These are phyloP conservation scores for Talaromyces sp. DNA, from an alignment of 2,329 filamentous ascomycete species.

Conservation along the genomic window DNA sequence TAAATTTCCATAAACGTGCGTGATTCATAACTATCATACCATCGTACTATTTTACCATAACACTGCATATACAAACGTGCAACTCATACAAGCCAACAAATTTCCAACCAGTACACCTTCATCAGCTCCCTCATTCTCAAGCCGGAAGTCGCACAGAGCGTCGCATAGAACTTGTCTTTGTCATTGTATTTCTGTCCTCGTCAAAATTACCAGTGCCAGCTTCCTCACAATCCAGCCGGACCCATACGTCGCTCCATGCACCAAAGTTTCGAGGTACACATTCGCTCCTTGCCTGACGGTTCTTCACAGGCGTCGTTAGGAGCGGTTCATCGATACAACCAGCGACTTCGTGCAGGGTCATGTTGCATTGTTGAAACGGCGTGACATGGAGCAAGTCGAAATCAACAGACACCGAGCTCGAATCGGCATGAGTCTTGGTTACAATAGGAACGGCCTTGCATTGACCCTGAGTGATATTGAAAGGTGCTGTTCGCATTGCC, in stretches of 20 bases:
- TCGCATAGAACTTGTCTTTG: neutral
- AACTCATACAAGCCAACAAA: neutral
- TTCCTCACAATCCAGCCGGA: conserved; percentile 23
- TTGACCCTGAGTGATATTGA: conserved; percentile 9
- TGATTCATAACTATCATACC: neutral
- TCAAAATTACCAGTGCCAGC: neutral
- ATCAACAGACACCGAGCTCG: conserved; percentile 7
- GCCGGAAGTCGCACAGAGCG: neutral
- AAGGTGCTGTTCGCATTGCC: neutral
- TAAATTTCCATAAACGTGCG: neutral
- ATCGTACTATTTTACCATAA: neutral
- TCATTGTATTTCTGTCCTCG: neutral
- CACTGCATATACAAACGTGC: neutral
- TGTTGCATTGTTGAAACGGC: conserved; percentile 19
- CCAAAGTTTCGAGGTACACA: conserved; percentile 20
- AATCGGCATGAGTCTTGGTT: conserved; percentile 4
- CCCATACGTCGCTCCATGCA: conserved; percentile 24
- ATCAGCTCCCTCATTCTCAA: neutral
- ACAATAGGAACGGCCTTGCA: conserved; percentile 7
- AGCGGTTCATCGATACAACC: conserved; percentile 25
- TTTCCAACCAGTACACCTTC: neutral
- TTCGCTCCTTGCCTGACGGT: conserved; percentile 18
- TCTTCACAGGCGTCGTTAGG: conserved; percentile 16
- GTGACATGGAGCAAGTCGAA: conserved; percentile 1
- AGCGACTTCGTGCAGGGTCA: conserved; percentile 27